These are phyloP conservation scores for Stagonosporopsis vannaccii DNA, from an alignment of 2,329 filamentous ascomycete genomes.

Conservation along the genomic window DNA sequence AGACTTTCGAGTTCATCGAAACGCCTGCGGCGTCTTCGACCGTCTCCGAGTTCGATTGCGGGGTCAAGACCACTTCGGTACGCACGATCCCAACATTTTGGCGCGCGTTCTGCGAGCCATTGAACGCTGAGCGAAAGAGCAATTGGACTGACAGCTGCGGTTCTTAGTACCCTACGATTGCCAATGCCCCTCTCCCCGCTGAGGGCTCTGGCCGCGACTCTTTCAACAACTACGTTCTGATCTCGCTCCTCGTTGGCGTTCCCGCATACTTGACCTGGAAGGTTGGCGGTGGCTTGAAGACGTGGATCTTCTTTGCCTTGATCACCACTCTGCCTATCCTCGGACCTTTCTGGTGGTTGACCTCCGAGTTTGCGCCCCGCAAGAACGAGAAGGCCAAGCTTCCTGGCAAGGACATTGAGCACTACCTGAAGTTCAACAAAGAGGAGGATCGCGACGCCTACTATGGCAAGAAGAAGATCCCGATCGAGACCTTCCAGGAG, in stretches of 20 bases:
- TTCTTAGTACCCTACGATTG: constrained; percentile 80
- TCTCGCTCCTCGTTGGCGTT: constrained; percentile 72
- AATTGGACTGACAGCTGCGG: constrained; percentile 34
- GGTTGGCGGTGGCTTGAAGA: constrained; percentile 84
- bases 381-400: constrained; percentile 91
- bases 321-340: constrained; percentile 82
- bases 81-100: constrained; percentile 35
- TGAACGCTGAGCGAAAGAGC: constrained; percentile 30
- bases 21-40: constrained; percentile 65
- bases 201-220: constrained; percentile 83
- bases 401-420: constrained; percentile 85
- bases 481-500: constrained; percentile 93
- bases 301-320: constrained; percentile 83
- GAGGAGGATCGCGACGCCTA: constrained; percentile 69
- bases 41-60: constrained; percentile 62
- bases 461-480: constrained; percentile 79
- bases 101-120: constrained; percentile 40
- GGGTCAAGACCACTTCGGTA: constrained; percentile 68
- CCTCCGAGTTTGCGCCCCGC: constrained; percentile 82
- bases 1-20: constrained; percentile 71
- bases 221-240: constrained; percentile 84
- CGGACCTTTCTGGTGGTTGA: constrained; percentile 79
- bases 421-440: constrained; percentile 85
- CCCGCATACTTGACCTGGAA: constrained; percentile 85
- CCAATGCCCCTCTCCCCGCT: constrained; percentile 92